Conservation (phyloP, 2,329 filamentous ascomycete genomes). For the Colletotrichum eleusines region DNA sequence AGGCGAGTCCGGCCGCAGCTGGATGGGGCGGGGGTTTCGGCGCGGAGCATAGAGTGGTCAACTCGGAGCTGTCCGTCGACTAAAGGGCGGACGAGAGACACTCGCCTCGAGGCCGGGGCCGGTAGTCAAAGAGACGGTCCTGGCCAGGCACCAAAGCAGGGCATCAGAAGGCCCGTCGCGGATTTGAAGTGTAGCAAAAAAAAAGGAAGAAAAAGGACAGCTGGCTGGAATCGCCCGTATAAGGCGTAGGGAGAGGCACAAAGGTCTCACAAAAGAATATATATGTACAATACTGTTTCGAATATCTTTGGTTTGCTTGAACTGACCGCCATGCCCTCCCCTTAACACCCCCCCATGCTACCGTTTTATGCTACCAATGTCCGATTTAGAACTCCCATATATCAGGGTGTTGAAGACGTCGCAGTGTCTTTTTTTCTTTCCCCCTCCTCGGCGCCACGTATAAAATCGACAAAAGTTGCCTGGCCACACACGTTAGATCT, state of each 20-base stretch:
- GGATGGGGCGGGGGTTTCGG: conserved; percentile 24
- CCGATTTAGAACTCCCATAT: not conserved
- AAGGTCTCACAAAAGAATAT: not conserved
- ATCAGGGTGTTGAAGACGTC: not conserved
- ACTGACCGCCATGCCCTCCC: not conserved
- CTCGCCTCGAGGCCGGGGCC: not conserved
- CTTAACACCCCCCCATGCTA: not conserved
- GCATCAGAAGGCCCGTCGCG: not conserved
- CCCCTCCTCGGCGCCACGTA: conserved; percentile 1
- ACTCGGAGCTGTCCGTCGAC: conserved; percentile 39
- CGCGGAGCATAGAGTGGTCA: conserved; percentile 37
- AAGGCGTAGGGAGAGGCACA: conserved; percentile 2
- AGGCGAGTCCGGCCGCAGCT: conserved; percentile 15
- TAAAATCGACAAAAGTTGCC: conserved; percentile 3
- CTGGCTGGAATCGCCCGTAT: not conserved
- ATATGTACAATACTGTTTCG: conserved; percentile 29
- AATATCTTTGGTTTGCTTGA: conserved; percentile 6
- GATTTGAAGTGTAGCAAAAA: not conserved
- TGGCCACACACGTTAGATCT: conserved; percentile 70
- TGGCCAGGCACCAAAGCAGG: not conserved
- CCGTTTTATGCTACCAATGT: conserved; percentile 20
- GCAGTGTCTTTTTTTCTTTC: not conserved
- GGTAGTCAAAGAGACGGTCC: not conserved
- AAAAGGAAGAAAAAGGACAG: too few relatives aligned
- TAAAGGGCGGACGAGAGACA: conserved; percentile 6